Base-by-base conservation (phyloP, 768 basidiomycete genomes). In the Cubamyces sp. region DNA sequence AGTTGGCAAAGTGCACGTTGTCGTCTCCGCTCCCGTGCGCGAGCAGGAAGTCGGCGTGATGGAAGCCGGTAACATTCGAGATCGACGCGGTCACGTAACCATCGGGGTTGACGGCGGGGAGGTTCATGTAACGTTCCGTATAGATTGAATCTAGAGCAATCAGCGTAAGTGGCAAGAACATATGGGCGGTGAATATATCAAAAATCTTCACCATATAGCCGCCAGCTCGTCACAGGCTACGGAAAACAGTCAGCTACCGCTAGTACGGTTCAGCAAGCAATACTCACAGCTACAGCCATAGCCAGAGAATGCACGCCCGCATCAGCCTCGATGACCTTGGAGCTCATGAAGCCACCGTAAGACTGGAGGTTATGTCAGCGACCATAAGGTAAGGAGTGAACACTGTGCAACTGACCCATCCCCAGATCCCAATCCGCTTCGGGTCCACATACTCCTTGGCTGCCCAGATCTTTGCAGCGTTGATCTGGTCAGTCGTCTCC, bases 11-110 rank as follows among this genome's bases (percentile, higher is more conserved):
- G 75, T 99, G 97, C 47, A 99, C 95, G 70, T 98, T 98, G 73
- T 98, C 96, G 72, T 98, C 96, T 9, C 89, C 96, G 66, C 88
- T 94, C 30, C 97, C 97, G 69, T 98, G 96, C 11, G 91, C 92
- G 55, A 98, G 84, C 52, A 96, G 74, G 73, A 84, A 98, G 66
- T 94, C 84, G 30, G 88, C 81, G 60, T 90, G 79, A 65, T 84
- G 77, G 81, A 98, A 99, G 3, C 88, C 94, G 11, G 88, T 88
- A 51, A 97, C 94, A 70, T 92, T 87, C 58, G 89, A 87, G 57
- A 99, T 89, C 0, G 92, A 92, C 18, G 92, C 90, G 50, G 90
- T 93, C 67, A 90, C 76, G 78, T 99, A 99, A n/a, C 97, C 97
- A 0, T 78, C 86, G 0, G 84, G 83, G 73, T 98, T 98, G 11